These are phyloP conservation scores for Scutellaria minor DNA, from an alignment of 257 asterid genomes.

Conservation along the genomic window DNA sequence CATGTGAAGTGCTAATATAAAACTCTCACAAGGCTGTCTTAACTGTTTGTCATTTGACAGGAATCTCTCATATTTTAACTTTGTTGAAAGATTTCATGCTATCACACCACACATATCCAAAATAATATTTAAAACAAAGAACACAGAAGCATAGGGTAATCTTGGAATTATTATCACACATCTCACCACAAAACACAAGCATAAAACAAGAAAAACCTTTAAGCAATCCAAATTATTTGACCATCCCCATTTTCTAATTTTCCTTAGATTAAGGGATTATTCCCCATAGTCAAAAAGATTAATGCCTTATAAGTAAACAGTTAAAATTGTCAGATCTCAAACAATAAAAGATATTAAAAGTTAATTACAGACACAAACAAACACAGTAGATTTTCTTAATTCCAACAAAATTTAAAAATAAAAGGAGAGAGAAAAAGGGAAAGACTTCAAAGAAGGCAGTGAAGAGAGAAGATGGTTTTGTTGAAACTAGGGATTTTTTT, in stretches of 20 bases:
- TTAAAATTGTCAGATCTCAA: conserved; percentile 33
- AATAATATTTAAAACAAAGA: conserved; percentile 42
- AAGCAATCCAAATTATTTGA: conserved; percentile 39
- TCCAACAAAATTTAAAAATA: conserved; percentile 11
- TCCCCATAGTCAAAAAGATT: conserved; percentile 19
- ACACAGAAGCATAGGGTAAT: conserved; percentile 44
- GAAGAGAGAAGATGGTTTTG: conserved; percentile 25
- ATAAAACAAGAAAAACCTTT: conserved; percentile 53
- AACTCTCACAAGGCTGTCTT: conserved; percentile 53
- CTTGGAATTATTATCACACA: conserved; percentile 45
- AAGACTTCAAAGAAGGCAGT: conserved; percentile 23
- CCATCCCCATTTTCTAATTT: conserved; percentile 20
- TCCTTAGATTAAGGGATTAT: conserved; percentile 20
- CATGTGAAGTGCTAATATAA: conserved; percentile 77
- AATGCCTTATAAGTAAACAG: conserved; percentile 15
- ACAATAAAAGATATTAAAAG: conserved; percentile 17
- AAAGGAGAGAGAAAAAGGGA: conserved; percentile 25
- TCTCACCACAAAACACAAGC: conserved; percentile 50
- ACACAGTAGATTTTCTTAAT: conserved; percentile 26
- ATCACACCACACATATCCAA: conserved; percentile 38
- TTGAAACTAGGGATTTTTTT: conserved; percentile 44
- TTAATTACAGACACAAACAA: conserved; percentile 18
- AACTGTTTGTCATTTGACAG: conserved; percentile 56
- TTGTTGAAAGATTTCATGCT: conserved; percentile 54
- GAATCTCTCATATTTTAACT: conserved; percentile 61